phyloP scores from a whole-genome alignment of 108 stramenopile species.

The Nitzschia inconspicua region DNA sequence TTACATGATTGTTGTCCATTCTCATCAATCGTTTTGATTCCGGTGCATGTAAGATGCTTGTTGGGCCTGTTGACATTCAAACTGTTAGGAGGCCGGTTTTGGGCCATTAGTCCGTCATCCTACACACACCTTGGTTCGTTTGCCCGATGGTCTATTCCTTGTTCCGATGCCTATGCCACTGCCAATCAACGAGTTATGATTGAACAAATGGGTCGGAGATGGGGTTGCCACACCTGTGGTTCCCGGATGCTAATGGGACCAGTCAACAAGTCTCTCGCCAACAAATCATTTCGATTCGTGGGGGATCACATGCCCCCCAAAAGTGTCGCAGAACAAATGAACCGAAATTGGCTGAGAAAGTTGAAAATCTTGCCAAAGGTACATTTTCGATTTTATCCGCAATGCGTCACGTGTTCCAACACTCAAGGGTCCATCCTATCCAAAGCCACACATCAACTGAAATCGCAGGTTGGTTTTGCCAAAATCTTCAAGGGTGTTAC shows the following conservation, averaged over 20 bases:
- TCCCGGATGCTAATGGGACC: constrained; percentile 32
- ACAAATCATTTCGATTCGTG: constrained; percentile 37
- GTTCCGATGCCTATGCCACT: constrained; percentile 69
- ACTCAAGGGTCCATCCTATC: constrained; percentile 68
- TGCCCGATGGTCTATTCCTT: constrained; percentile 54
- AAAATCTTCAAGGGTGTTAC: constrained; percentile 2
- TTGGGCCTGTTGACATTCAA: constrained; percentile 73
- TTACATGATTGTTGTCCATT: neutral
- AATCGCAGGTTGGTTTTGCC: neutral
- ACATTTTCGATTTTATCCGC: constrained; percentile 78
- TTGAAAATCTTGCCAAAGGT: constrained; percentile 32
- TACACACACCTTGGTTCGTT: constrained; percentile 79
- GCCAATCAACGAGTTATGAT: constrained; percentile 45
- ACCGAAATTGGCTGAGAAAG: constrained; percentile 47
- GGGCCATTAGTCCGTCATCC: constrained; percentile 75
- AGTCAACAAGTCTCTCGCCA: neutral
- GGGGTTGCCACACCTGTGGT: constrained; percentile 89
- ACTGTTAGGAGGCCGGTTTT: constrained; percentile 68
- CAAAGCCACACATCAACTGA: constrained; percentile 34
- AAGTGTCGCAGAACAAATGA: constrained; percentile 64
- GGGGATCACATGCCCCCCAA: constrained; percentile 92
- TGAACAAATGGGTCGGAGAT: constrained; percentile 53
- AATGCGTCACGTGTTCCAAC: constrained; percentile 72
- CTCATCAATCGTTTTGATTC: neutral
- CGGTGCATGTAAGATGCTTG: no score